Base-by-base conservation (phyloP, 495 filamentous ascomycete genomes). In the Xylaria flabelliformis region DNA sequence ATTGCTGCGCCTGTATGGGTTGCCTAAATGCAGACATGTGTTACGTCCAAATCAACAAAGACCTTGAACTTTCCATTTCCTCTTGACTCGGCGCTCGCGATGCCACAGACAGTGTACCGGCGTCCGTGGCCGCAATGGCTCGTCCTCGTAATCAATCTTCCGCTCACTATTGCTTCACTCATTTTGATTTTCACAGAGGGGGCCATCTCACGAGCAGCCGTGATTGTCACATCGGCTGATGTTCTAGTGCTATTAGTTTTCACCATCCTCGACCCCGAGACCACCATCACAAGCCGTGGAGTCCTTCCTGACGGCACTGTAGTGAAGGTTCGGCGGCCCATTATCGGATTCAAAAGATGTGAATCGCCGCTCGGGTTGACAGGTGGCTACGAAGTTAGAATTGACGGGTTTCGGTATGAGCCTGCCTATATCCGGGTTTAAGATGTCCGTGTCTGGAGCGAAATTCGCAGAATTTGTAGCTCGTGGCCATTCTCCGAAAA, bases 361-460 rank as follows among this genome's bases (percentile, higher is more conserved):
- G 66, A 68, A 34, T 56, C 66, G 5, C 51, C 17, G 34, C 50
- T 68, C 29, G 66, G 66, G 12, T 10, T 68, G 39, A 68, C 66
- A 1, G 66, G 66, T 8, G 66, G 66, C 19, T 68, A 68, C 21
- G 66, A 68, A 34, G 66, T 68, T 32, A 68, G 66, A 29, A 58
- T 68, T 19, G 66, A 68, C n/a, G 66, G 66, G 13, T 68, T 26
- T 68, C 66, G 66, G 34, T 68, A 68, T n/a, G 66, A 68, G 34
- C 66, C 50, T 17, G 66, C 66, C 3, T 68, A 68, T 44, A 58
- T 68, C 39, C 48, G 66, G 7, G 44, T 68, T 51, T 66, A 53
- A 53, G n/a, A 51, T 19, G 15, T 19, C 24, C n/a, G 56, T 19
- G 6, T n/a, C 32, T 8, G 1, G 39, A 42, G 39, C 1, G 39